phyloP scores from a whole-genome alignment of 306 rosid species.

The Sechiopsis laciniata region DNA sequence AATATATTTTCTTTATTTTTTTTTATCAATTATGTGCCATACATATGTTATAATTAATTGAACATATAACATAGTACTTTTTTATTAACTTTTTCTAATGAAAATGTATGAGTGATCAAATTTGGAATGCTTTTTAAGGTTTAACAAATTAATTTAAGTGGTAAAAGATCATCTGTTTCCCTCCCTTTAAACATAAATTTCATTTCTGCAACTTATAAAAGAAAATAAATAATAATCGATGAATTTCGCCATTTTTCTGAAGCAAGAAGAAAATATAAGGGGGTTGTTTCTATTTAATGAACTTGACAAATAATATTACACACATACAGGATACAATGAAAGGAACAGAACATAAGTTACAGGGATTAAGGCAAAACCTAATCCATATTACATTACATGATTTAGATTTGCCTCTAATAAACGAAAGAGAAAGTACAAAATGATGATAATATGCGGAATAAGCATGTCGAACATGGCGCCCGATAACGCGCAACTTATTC shows the following conservation, averaged over 20 bases:
- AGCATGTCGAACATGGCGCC: slow-evolving; percentile 9
- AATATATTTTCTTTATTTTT: no score
- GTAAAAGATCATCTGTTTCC: no score
- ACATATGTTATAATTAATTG: no score
- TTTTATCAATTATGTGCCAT: no score
- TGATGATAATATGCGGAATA: slow-evolving; percentile 37
- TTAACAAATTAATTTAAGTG: no score
- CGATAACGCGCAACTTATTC: slow-evolving; percentile 33
- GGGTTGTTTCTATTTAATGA: slow-evolving; percentile 21
- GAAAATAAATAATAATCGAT: background rate
- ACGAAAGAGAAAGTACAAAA: slow-evolving; percentile 23
- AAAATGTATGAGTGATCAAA: no score
- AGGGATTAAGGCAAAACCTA: slow-evolving; percentile 36
- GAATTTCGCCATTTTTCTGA: background rate
- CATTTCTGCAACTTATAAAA: no score
- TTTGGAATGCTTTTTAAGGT: no score
- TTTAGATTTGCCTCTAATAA: no score
- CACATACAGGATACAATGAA: slow-evolving; percentile 27
- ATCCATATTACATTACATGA: slow-evolving; percentile 35
- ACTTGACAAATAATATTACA: slow-evolving; percentile 40
- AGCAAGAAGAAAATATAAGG: background rate
- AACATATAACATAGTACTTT: no score
- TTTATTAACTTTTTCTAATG: no score
- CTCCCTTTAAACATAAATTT: no score
- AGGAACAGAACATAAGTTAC: slow-evolving; percentile 32